phyloP scores from a whole-genome alignment of 495 filamentous ascomycete genomes.

The Annulohypoxylon stygium region DNA sequence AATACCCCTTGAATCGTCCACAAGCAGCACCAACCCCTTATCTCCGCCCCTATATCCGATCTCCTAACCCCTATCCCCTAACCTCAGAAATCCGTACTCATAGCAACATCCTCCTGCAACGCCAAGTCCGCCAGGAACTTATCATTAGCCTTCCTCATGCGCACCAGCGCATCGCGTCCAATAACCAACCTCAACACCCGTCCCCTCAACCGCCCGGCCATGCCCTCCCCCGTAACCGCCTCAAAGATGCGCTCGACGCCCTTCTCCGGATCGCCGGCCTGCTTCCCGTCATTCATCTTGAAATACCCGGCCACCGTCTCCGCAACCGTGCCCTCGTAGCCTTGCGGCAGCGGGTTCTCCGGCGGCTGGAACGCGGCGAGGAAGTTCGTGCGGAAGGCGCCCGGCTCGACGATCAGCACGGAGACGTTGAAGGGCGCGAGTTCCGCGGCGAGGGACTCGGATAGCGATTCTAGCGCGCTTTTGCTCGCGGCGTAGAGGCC shows the following conservation, averaged over 20 bases:
- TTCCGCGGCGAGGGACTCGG: conserved; percentile 55
- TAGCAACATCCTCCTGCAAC: conserved; percentile 31
- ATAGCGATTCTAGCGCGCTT: conserved; percentile 55
- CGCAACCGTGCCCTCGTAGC: conserved; percentile 43
- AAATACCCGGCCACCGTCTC: conserved; percentile 23
- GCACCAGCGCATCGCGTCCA: conserved; percentile 13
- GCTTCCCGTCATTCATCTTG: conserved; percentile 41
- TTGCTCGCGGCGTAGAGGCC: conserved; percentile 61
- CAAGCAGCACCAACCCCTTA: background rate
- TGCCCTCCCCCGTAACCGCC: conserved; percentile 52
- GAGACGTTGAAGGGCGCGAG: conserved; percentile 57
- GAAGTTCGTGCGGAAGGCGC: conserved; percentile 54
- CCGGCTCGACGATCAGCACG: conserved; percentile 59
- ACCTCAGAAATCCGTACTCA: conserved; percentile 33
- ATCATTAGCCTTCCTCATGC: conserved; percentile 24
- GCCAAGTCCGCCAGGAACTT: conserved; percentile 37
- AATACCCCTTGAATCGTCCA: background rate
- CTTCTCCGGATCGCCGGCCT: conserved; percentile 59
- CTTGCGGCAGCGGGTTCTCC: conserved; percentile 32
- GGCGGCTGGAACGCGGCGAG: conserved; percentile 32
- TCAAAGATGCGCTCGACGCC: conserved; percentile 57
- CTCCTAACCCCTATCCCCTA: background rate
- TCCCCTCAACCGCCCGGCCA: conserved; percentile 38
- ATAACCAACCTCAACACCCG: conserved; percentile 31
- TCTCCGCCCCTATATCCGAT: background rate